A percentile compares a stretch with the other conserved stretches of the same genome.
phyloP scores from a whole-genome alignment of 345 rosid species.

The Viola odorata region DNA sequence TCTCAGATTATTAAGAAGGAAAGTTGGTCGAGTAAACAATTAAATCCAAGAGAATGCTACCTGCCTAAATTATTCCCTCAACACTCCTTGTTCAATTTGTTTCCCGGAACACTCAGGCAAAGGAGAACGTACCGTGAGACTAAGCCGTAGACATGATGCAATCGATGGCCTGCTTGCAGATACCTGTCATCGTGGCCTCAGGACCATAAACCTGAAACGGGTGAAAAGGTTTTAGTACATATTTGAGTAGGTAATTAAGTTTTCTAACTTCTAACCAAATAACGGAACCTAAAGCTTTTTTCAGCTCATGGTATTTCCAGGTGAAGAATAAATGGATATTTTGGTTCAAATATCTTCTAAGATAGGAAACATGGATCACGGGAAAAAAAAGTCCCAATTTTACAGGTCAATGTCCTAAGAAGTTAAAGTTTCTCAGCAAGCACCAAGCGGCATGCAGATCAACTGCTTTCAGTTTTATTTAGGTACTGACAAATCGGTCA shows the following conservation, averaged over 20 bases:
- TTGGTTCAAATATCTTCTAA: not conserved
- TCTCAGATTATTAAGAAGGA: not conserved
- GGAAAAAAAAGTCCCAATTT: not conserved
- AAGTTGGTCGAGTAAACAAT: not conserved
- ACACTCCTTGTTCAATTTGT: not conserved
- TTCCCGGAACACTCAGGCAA: not conserved
- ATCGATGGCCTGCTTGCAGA: constrained; percentile 91
- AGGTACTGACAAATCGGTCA: not conserved
- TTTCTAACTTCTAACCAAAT: not conserved
- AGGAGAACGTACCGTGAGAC: not conserved
- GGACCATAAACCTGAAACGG: constrained; percentile 76
- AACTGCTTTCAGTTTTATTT: not conserved
- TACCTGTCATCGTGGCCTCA: constrained; percentile 95
- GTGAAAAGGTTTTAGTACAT: not conserved
- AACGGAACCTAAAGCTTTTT: not conserved
- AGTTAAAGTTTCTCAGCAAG: not conserved
- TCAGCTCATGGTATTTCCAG: not conserved
- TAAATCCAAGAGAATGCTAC: not conserved
- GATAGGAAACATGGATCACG: not conserved
- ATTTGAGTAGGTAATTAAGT: not conserved
- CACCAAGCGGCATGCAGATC: not conserved
- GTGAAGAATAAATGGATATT: not conserved
- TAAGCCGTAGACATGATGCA: constrained; percentile 66
- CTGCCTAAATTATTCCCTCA: not conserved
- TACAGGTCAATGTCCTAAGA: not conserved